Percentiles rank a stretch among this genome's conserved stretches.
These are phyloP conservation scores for Tieghemiomyces parasiticus DNA, from an alignment of 192 early-diverging fungal genomes.

Conservation along the genomic window DNA sequence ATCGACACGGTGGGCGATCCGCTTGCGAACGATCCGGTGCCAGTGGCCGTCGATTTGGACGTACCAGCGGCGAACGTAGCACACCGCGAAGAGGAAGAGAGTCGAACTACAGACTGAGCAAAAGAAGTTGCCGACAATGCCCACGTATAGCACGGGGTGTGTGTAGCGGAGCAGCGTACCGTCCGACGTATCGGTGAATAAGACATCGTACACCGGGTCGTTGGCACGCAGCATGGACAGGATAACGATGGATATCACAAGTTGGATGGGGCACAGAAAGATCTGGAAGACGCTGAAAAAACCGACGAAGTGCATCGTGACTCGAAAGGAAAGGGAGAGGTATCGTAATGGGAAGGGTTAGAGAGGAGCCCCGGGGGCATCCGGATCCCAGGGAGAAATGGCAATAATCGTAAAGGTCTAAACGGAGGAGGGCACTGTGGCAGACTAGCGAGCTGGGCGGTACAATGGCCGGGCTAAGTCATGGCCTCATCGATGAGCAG, in stretches of 20 bases:
- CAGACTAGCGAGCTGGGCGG: too few relatives aligned
- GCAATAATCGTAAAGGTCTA: too few relatives aligned
- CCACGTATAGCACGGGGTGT: not conserved
- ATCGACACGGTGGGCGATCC: not conserved
- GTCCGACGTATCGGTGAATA: not conserved
- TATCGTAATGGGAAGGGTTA: too few relatives aligned
- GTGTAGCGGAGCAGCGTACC: not conserved
- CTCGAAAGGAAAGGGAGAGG: too few relatives aligned
- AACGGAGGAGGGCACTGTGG: too few relatives aligned
- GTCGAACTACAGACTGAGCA: not conserved
- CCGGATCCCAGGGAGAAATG: too few relatives aligned
- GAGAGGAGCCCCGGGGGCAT: too few relatives aligned
- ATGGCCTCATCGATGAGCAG: too few relatives aligned
- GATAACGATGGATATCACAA: not conserved
- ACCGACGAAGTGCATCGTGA: slow-evolving; percentile 1
- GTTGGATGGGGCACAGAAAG: slow-evolving; percentile 3
- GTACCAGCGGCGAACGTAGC: slow-evolving; percentile 8
- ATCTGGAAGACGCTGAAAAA: not conserved
- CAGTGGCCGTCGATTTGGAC: slow-evolving; percentile 8
- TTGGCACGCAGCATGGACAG: not conserved
- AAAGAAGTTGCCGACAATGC: slow-evolving; percentile 3
- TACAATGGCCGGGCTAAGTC: too few relatives aligned
- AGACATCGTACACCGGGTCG: not conserved
- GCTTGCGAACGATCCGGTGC: slow-evolving; percentile 1
- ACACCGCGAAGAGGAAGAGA: not conserved